Percentiles rank a stretch among this genome's conserved stretches.
These are phyloP conservation scores for Eimeria falciformis DNA, from an alignment of 169 alveolate genomes.

Conservation along the genomic window DNA sequence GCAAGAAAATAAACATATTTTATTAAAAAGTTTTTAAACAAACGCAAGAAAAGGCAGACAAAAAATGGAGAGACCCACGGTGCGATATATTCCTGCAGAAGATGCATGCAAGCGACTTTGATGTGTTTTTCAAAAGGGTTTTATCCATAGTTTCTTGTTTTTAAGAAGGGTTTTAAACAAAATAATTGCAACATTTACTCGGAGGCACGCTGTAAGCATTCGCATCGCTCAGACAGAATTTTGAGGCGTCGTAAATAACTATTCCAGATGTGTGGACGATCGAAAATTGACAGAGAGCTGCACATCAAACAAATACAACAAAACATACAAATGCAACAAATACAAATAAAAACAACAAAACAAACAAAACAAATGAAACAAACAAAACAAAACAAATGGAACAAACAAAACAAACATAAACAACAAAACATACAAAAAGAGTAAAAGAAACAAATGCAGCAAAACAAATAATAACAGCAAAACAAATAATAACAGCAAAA, in stretches of 20 bases:
- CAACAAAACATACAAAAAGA: neutral
- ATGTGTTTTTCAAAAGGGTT: no score
- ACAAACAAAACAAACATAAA: no score
- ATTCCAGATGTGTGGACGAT: slow-evolving; percentile 54
- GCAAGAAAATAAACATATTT: no score
- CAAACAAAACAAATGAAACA: neutral
- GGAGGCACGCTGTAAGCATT: slow-evolving; percentile 61
- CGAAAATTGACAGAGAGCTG: slow-evolving; percentile 48
- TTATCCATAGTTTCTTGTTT: no score
- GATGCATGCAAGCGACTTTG: neutral
- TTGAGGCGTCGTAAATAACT: slow-evolving; percentile 51
- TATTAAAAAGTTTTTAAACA: no score
- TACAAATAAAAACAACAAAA: neutral
- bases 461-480: no score
- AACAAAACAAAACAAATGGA: neutral
- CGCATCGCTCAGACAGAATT: slow-evolving; percentile 61
- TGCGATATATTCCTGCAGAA: neutral
- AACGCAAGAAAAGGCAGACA: neutral
- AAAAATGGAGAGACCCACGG: neutral
- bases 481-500: no score
- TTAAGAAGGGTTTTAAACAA: no score
- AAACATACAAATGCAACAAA: neutral
- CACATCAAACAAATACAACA: neutral
- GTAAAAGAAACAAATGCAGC: neutral
- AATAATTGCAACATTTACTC: neutral